A percentile compares a stretch with the other conserved stretches of the same genome.
Evolutionary conservation across 225 moss, liverwort and hornwort genomes (phyloP).

Genomic region (Bryoerythrophyllum caledonicum): DNA sequence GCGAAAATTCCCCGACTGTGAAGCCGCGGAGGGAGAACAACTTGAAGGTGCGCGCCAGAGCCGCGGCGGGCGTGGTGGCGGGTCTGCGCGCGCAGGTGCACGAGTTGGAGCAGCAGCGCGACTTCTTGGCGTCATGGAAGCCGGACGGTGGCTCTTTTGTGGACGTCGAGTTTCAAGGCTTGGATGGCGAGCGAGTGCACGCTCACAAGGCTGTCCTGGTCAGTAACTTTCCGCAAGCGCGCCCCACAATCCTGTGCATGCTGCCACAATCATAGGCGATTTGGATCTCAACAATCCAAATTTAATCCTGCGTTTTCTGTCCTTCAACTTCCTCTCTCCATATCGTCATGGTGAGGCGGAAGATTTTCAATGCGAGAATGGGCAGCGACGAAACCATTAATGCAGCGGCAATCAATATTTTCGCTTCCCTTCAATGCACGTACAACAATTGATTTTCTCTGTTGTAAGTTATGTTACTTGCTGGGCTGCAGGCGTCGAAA

Average conservation of each 20-base stretch:
- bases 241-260: background rate
- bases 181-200: slow-evolving; percentile 40
- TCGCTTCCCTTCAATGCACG: background rate
- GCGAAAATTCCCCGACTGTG: background rate
- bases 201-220: slow-evolving; percentile 59
- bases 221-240: background rate
- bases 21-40: slow-evolving; percentile 25
- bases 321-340: background rate
- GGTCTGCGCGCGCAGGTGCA: slow-evolving; percentile 35
- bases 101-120: slow-evolving; percentile 48
- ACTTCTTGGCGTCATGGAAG: slow-evolving; percentile 52
- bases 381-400: background rate
- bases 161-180: slow-evolving; percentile 48
- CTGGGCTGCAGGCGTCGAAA: slow-evolving; percentile 48
- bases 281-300: no score
- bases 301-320: background rate
- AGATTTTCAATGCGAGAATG: background rate
- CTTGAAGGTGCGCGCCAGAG: slow-evolving; percentile 52
- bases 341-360: background rate
- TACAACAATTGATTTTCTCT: no score
- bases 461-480: background rate
- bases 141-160: slow-evolving; percentile 29
- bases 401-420: background rate
- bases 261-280: no score
- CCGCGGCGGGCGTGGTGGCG: slow-evolving; percentile 31